Evolutionary conservation across 495 filamentous ascomycete genomes (phyloP).

Genomic region (Hypomontagnella submonticulosa): DNA sequence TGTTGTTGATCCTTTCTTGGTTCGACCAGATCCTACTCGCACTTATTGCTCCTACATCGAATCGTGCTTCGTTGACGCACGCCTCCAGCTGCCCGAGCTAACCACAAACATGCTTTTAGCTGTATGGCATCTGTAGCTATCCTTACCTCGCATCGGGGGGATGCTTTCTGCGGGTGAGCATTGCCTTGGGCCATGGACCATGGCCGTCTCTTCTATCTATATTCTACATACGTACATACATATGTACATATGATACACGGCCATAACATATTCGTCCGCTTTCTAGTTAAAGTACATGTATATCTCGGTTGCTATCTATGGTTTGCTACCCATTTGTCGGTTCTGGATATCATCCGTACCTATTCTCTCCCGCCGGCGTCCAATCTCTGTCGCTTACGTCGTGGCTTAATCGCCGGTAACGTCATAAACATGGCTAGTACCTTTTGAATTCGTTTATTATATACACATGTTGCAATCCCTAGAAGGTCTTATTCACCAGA

Average conservation of each 20-base stretch:
- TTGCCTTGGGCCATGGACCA: no score
- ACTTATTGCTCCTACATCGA: slow-evolving; percentile 18
- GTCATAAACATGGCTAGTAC: slow-evolving; percentile 30
- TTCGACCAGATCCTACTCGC: slow-evolving; percentile 27
- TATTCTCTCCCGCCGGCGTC: slow-evolving; percentile 26
- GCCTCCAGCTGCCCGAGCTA: neutral
- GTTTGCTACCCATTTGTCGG: slow-evolving; percentile 23
- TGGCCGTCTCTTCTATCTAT: no score
- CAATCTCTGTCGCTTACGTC: slow-evolving; percentile 19
- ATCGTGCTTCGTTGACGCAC: slow-evolving; percentile 10
- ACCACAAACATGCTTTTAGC: neutral
- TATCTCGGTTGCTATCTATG: slow-evolving; percentile 17
- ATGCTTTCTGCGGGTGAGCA: slow-evolving; percentile 14
- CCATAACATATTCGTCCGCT: slow-evolving; percentile 12
- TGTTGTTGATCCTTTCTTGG: slow-evolving; percentile 31
- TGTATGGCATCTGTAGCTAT: slow-evolving; percentile 16
- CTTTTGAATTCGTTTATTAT: slow-evolving; percentile 15
- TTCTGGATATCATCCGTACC: slow-evolving; percentile 15
- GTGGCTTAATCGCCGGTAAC: slow-evolving; percentile 32
- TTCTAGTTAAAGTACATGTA: slow-evolving; percentile 6
- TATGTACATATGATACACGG: slow-evolving; percentile 9
- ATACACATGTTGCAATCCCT: slow-evolving; percentile 22
- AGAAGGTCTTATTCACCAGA: slow-evolving; percentile 31
- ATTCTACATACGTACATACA: no score
- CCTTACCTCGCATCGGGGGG: slow-evolving; percentile 25